phyloP scores from a whole-genome alignment of 805 yeast genomes.

The Sugiyamaella floridensis region DNA sequence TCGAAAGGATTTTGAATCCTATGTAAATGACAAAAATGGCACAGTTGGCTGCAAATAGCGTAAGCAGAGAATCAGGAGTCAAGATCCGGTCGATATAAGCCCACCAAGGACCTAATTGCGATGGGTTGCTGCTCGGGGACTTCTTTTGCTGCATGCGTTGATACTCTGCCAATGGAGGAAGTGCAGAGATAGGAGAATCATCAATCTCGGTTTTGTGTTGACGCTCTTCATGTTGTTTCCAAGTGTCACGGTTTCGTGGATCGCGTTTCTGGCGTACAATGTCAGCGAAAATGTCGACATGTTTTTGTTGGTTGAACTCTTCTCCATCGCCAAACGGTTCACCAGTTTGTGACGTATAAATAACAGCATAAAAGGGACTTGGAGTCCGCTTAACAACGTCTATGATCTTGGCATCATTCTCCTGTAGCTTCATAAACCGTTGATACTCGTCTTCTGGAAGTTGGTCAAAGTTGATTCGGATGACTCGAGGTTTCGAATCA shows the following conservation, averaged over 20 bases:
- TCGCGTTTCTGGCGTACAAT: slow-evolving; percentile 22
- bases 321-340: slow-evolving; percentile 16
- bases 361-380: slow-evolving; percentile 59
- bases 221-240: slow-evolving; percentile 19
- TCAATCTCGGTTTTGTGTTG: slow-evolving; percentile 5
- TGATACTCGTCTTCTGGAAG: slow-evolving; percentile 35
- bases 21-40: slow-evolving; percentile 2
- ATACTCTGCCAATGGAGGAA: slow-evolving; percentile 12
- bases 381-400: slow-evolving; percentile 62
- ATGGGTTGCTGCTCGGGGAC: not conserved
- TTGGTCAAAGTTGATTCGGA: slow-evolving; percentile 46
- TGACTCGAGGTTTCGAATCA: slow-evolving; percentile 54
- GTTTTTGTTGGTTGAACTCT: slow-evolving; percentile 3
- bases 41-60: slow-evolving; percentile 3
- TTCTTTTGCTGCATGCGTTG: not conserved
- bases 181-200: not conserved
- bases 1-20: not conserved
- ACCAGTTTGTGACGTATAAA: slow-evolving; percentile 43
- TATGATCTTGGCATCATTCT: slow-evolving; percentile 44
- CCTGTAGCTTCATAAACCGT: slow-evolving; percentile 31
- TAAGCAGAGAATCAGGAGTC: not conserved
- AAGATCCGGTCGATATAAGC: not conserved
- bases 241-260: slow-evolving; percentile 22
- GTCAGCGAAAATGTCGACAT: slow-evolving; percentile 21
- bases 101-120: not conserved